Conservation (phyloP, 2,329 filamentous ascomycete genomes). For the Xylaria sp. region DNA sequence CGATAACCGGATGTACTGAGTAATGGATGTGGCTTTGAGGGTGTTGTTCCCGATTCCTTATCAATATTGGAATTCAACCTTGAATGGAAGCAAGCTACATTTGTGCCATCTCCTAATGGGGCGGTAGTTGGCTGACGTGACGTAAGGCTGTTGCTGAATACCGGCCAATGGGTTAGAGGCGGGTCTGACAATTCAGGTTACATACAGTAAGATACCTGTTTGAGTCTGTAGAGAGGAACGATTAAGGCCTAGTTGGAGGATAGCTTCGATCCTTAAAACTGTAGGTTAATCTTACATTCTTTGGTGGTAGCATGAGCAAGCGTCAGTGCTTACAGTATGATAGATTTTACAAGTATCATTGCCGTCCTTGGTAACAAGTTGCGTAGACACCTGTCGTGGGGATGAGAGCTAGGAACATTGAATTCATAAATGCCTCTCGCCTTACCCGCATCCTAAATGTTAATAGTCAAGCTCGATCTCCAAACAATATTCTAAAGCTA, state of each 20-base stretch:
- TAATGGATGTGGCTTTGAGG: not conserved
- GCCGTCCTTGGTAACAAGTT: not conserved
- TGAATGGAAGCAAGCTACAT: no score
- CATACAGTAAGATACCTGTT: not conserved
- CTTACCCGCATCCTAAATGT: no score
- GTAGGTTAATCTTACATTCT: not conserved
- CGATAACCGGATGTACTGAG: not conserved
- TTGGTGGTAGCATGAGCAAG: not conserved
- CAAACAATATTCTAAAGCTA: no score
- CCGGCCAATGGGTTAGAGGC: not conserved
- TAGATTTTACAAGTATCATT: no score
- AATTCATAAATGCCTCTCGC: no score
- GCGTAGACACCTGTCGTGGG: not conserved
- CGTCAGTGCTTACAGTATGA: not conserved
- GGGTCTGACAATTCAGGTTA: not conserved
- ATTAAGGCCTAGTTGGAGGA: not conserved
- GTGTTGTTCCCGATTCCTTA: not conserved
- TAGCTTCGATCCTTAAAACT: not conserved
- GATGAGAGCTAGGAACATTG: not conserved
- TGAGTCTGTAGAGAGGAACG: not conserved
- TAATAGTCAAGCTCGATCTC: not conserved
- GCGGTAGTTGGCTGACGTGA: slow-evolving; percentile 1
- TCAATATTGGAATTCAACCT: slow-evolving; percentile 1
- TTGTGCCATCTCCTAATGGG: not conserved
- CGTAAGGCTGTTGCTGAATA: not conserved